Conservation (phyloP, 148 eudicot species). For the Cornus controversa region DNA sequence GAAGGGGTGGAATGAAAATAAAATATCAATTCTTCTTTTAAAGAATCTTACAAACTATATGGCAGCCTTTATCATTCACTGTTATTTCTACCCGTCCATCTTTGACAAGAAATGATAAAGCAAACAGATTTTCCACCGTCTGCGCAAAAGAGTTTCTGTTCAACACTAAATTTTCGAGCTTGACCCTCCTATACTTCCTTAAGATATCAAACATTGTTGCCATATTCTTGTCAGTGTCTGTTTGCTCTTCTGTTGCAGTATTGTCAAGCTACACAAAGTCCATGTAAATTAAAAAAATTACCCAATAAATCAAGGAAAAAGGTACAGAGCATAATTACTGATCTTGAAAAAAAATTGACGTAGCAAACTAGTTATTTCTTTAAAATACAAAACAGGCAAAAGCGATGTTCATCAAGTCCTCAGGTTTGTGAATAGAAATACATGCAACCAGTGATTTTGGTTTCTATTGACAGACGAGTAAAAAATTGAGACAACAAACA, state of each 20-base stretch:
- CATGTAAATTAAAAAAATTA: neutral
- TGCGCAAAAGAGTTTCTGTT: conserved; percentile 80
- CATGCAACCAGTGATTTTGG: neutral
- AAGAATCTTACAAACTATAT: conserved; percentile 73
- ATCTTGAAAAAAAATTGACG: neutral
- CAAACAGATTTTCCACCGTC: conserved; percentile 86
- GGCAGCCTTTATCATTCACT: conserved; percentile 60
- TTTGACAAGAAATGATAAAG: conserved; percentile 82
- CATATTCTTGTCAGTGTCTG: conserved; percentile 95
- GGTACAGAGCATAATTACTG: neutral
- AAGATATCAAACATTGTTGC: conserved; percentile 71
- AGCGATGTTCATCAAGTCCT: neutral
- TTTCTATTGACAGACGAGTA: too few species aligned
- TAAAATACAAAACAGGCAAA: neutral
- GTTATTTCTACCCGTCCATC: conserved; percentile 82
- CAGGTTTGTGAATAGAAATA: neutral
- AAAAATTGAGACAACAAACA: too few species aligned
- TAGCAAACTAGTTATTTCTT: neutral
- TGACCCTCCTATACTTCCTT: conserved; percentile 55
- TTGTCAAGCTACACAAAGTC: conserved; percentile 60
- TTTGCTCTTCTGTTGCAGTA: conserved; percentile 52
- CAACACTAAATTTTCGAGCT: conserved; percentile 65
- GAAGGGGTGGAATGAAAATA: neutral
- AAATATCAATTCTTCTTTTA: neutral
- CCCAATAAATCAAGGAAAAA: neutral